Base-by-base conservation (phyloP, 1,284 basidiomycete genomes). In the Trichosporon ovoides region DNA sequence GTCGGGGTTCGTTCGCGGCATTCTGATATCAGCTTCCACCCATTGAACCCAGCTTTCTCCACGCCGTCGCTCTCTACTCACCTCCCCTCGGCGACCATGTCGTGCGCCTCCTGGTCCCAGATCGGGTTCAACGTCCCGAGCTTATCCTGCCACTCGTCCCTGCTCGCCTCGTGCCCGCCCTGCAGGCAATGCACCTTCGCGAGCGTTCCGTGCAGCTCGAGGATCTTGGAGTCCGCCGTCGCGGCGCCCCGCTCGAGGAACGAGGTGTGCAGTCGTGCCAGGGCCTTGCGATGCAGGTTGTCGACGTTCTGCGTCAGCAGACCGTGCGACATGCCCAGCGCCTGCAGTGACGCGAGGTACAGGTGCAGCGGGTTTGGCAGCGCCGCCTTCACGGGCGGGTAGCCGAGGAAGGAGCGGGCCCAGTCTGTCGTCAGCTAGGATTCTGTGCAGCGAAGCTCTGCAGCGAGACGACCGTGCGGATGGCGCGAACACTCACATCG, bases 241-340 rank as follows among this genome's bases (percentile, higher is more conserved):
- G 16, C 16, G 14, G 43, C 38, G 31, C 38, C 20, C 48, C 35
- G 53, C 28, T 22, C 20, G 16, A 16, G 5, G 7, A 55, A 19
- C 14, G 56, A 55, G 3, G 19, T 40, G 33, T 34, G 34, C 77
- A 62, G 70, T 69, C 46, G 85, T 72, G 28, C 85, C 3, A 69
- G 68, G 4, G 78, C 87, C 77, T 91, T 91, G 52, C 85, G 85
- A 69, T 94, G 91, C 13, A 95, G 82, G 9, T 91, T 91, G 69
- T 96, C 93, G 7, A 96, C 75, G 67, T 94, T 95, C 74, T 95
- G 91, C 0, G 93, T 96, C 57, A 96, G 85, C 24, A 92, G 75
- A n/a, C 80, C 79, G 7, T 82, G 78, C 18, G 88, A 80, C 53
- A 85, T 74, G 7, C 81, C 82, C 7, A 87, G 78, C 60, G 89